phyloP scores from a whole-genome alignment of 2,329 filamentous ascomycete genomes.

The Annulohypoxylon truncatum region DNA sequence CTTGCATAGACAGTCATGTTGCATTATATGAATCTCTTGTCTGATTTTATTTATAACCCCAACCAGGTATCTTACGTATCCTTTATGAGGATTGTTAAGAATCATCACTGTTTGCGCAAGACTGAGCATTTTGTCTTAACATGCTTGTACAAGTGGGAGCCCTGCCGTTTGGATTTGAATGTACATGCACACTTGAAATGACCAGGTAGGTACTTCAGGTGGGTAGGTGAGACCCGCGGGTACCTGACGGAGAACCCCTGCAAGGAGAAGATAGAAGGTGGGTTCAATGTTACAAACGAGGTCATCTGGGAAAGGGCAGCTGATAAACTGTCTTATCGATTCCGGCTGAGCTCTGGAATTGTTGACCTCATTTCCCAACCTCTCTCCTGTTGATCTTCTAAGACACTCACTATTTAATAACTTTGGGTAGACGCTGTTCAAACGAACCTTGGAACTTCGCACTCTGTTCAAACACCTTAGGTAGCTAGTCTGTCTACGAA shows the following conservation, averaged over 20 bases:
- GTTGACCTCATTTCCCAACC: slow-evolving; percentile 27
- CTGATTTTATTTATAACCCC: no score
- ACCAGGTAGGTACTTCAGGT: neutral
- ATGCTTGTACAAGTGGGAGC: no score
- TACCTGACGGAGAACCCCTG: slow-evolving; percentile 1
- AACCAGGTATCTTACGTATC: no score
- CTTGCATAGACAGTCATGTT: no score
- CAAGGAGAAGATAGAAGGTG: neutral
- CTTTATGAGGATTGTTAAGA: no score
- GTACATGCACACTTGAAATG: no score
- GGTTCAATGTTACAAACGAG: slow-evolving; percentile 5
- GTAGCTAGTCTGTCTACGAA: neutral
- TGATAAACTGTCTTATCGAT: slow-evolving; percentile 37
- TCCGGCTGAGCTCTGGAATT: slow-evolving; percentile 13
- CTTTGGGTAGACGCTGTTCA: neutral
- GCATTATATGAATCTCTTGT: no score
- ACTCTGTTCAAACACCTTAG: neutral
- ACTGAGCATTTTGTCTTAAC: no score
- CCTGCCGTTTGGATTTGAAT: no score
- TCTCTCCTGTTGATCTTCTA: slow-evolving; percentile 9
- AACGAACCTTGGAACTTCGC: neutral
- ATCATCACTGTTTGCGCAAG: no score
- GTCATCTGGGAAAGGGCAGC: slow-evolving; percentile 29
- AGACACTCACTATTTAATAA: neutral
- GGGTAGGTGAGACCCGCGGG: neutral